Base-by-base conservation (phyloP, 306 rosid species). In the Parietaria judaica region DNA sequence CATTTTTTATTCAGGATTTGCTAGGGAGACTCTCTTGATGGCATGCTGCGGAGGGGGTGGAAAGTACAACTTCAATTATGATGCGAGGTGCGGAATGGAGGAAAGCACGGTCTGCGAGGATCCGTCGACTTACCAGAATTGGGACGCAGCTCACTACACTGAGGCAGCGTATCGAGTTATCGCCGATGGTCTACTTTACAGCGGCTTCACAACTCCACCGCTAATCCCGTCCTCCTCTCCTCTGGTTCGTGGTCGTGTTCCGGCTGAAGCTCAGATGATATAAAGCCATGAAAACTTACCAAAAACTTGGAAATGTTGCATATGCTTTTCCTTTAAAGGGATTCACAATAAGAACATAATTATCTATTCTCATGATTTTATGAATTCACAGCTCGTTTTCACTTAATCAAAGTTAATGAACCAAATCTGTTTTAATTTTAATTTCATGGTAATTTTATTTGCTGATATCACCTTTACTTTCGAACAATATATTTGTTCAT, bases 31-130 rank as follows among this genome's bases (percentile, higher is more conserved):
- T 2, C 11, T 37, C 7, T 38, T 76, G 13, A 73, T 48, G 61
- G 80, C 78, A 0, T 84, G 95, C 38, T 84, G 90, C 62, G 95
- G 92, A 12, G 95, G 89, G n/a, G 89, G 85, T 50, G 92, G 95
- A 48, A 82, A 86, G 0, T 84, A 51, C 78, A 87, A 87, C 66
- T 82, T 78, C 61, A 87, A 87, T 23, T 60, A 46, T 0, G 69
- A 89, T 2, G 92, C 82, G 53, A 70, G 78, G 56, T 84, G 87
- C 70, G 92, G 92, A 49, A 72, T 72, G 38, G 16, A 0, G 8
- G 85, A 81, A 12, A 74, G 84, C 8, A 69, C 44, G 35, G 78
- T 75, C 7, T 84, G 89, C 63, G 52, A 59, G 43, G 43, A 78
- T 61, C 89, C 95, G 8, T 72, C 80, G 2, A 55, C 73, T 1